Conservation (phyloP, 805 yeast species). For the Teunomyces funiuensis region DNA sequence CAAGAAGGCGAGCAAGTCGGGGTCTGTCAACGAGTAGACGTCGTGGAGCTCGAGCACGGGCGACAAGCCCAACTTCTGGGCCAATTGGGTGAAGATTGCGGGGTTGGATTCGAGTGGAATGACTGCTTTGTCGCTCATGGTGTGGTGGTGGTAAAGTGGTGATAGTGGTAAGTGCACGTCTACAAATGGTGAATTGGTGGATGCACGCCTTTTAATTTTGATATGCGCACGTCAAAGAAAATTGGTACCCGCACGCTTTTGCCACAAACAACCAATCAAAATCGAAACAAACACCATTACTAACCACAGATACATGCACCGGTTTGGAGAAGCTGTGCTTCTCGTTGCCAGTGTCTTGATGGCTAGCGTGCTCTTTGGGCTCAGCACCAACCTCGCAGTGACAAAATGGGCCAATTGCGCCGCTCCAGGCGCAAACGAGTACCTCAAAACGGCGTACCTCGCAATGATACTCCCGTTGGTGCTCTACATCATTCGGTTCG, state of each 20-base stretch:
- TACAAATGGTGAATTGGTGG: too few species aligned
- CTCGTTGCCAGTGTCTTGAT: background rate
- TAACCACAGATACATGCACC: background rate
- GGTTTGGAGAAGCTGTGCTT: constrained; percentile 3
- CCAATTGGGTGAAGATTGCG: constrained; percentile 69
- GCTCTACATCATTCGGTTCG: constrained; percentile 9
- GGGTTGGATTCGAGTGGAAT: constrained; percentile 94
- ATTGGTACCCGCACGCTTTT: too few species aligned
- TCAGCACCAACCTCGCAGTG: too few species aligned
- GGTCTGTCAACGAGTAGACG: constrained; percentile 81
- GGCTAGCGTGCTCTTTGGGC: too few species aligned
- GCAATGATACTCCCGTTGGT: constrained; percentile 9
- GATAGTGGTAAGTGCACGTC: background rate
- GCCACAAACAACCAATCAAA: background rate
- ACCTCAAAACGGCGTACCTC: constrained; percentile 11
- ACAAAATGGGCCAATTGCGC: too few species aligned
- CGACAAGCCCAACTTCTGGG: constrained; percentile 65
- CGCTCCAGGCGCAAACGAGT: too few species aligned
- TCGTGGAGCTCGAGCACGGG: constrained; percentile 67
- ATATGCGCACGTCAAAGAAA: background rate
- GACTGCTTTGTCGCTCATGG: constrained; percentile 37
- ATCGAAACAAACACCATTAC: background rate
- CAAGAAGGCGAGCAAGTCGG: constrained; percentile 72
- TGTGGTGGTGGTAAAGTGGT: background rate
- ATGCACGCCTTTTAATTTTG: background rate